Evolutionary conservation across 139 green algal species (phyloP).

Genomic region (Eudorina sp.): DNA sequence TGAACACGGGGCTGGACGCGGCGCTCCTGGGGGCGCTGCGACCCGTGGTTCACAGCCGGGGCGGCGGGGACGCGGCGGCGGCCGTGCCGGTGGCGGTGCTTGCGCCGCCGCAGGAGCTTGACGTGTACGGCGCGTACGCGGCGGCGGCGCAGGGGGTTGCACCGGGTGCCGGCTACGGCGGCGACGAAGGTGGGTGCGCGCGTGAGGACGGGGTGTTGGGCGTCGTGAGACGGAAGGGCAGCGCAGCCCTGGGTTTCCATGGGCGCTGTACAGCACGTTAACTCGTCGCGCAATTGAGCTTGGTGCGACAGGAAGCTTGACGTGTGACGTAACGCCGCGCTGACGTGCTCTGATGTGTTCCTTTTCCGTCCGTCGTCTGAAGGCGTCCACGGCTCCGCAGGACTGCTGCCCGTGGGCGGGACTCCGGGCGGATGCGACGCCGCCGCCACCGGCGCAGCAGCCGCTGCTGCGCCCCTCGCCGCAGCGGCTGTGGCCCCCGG

Average conservation of each 20-base stretch:
- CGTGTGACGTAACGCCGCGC: too few relatives aligned
- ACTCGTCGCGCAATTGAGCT: too few relatives aligned
- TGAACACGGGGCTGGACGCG: conserved; percentile 35
- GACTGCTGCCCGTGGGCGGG: too few relatives aligned
- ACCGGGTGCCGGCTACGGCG: not conserved
- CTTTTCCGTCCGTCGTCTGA: too few relatives aligned
- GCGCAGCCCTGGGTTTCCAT: too few relatives aligned
- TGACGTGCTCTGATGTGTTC: too few relatives aligned
- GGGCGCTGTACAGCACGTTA: too few relatives aligned
- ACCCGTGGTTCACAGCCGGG: conserved; percentile 11
- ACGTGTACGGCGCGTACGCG: conserved; percentile 23
- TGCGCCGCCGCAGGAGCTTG: conserved; percentile 16
- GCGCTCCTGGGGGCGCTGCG: conserved; percentile 33
- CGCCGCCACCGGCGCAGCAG: too few relatives aligned
- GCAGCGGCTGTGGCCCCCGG: not conserved
- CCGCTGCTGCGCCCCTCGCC: not conserved
- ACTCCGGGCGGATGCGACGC: not conserved
- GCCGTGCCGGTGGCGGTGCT: not conserved
- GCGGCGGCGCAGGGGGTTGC: not conserved
- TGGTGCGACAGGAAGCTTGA: too few relatives aligned
- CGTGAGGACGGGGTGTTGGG: not conserved
- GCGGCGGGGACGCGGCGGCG: not conserved
- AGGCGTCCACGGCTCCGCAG: not conserved
- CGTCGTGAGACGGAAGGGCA: too few relatives aligned
- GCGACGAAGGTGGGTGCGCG: not conserved